Conservation (phyloP, 805 yeast species). For the Candida suzukii region DNA sequence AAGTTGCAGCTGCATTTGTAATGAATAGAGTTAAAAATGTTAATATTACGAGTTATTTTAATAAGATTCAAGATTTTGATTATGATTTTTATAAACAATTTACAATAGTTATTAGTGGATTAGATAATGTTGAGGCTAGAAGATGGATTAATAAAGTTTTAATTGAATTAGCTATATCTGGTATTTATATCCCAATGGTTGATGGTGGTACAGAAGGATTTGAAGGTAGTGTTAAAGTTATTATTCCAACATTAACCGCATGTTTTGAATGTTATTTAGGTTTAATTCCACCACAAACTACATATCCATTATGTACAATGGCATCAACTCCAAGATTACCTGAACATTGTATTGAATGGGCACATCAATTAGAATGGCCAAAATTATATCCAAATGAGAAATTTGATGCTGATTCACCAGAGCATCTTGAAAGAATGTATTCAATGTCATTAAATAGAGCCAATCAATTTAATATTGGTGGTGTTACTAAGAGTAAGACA, state of each 20-base stretch:
- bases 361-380: constrained; percentile 72
- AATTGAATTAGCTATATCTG: constrained; percentile 52
- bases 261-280: constrained; percentile 91
- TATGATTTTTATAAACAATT: constrained; percentile 60
- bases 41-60: constrained; percentile 47
- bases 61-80: constrained; percentile 59
- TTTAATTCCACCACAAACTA: constrained; percentile 50
- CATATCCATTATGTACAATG: constrained; percentile 88
- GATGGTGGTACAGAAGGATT: constrained; percentile 98
- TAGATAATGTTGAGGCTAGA: constrained; percentile 85
- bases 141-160: constrained; percentile 78
- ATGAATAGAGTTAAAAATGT: constrained; percentile 31
- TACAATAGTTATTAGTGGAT: constrained; percentile 72
- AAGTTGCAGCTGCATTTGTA: constrained; percentile 55
- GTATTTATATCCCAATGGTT: constrained; percentile 57
- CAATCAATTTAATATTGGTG: constrained; percentile 54
- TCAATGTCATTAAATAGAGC: constrained; percentile 55
- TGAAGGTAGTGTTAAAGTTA: constrained; percentile 83
- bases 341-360: constrained; percentile 93
- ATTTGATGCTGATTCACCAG: constrained; percentile 64
- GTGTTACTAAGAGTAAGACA: constrained; percentile 65
- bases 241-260: constrained; percentile 76
- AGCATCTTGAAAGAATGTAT: constrained; percentile 59
- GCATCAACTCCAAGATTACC: constrained; percentile 93
- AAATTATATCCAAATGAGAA: constrained; percentile 33